Percentiles rank a stretch among this genome's conserved stretches.
These are phyloP conservation scores for Isabelozyma pseudorhagii DNA, from an alignment of 805 yeast species.

Conservation along the genomic window DNA sequence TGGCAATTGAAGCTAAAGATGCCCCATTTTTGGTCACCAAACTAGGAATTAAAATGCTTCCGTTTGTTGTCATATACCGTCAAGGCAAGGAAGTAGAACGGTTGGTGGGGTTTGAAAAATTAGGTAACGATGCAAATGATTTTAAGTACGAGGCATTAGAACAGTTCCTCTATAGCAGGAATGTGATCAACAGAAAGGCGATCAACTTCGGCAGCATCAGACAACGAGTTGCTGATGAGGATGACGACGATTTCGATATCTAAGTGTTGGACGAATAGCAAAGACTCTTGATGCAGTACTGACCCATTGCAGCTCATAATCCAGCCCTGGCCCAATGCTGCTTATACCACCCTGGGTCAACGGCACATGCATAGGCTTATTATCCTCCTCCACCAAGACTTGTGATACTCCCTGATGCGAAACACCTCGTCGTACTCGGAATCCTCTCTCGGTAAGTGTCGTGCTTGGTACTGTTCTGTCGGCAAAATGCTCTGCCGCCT, in stretches of 20 bases:
- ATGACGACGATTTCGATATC: slow-evolving; percentile 9
- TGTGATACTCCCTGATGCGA: background rate
- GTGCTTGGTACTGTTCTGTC: background rate
- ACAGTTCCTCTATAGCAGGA: slow-evolving; percentile 12
- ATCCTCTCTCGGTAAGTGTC: background rate
- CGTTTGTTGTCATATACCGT: slow-evolving; percentile 62
- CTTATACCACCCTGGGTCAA: background rate
- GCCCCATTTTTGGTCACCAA: slow-evolving; percentile 73
- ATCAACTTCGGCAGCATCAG: slow-evolving; percentile 8
- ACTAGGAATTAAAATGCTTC: slow-evolving; percentile 63
- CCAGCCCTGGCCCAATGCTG: background rate
- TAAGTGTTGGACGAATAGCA: background rate
- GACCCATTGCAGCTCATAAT: too few species aligned
- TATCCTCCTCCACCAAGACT: background rate
- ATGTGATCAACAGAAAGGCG: slow-evolving; percentile 13
- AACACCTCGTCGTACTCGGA: slow-evolving; percentile 1
- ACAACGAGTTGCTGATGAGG: slow-evolving; percentile 1
- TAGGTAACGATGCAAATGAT: slow-evolving; percentile 45
- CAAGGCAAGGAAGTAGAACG: slow-evolving; percentile 58
- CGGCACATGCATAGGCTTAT: background rate
- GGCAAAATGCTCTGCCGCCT: background rate
- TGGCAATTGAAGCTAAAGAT: slow-evolving; percentile 54
- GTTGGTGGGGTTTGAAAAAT: slow-evolving; percentile 66
- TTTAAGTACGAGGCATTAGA: slow-evolving; percentile 53
- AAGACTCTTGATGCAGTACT: too few species aligned